A percentile compares a stretch with the other conserved stretches of the same genome.
Evolutionary conservation across 331 rosid species (phyloP).

Genomic region (Acacia concinna): DNA sequence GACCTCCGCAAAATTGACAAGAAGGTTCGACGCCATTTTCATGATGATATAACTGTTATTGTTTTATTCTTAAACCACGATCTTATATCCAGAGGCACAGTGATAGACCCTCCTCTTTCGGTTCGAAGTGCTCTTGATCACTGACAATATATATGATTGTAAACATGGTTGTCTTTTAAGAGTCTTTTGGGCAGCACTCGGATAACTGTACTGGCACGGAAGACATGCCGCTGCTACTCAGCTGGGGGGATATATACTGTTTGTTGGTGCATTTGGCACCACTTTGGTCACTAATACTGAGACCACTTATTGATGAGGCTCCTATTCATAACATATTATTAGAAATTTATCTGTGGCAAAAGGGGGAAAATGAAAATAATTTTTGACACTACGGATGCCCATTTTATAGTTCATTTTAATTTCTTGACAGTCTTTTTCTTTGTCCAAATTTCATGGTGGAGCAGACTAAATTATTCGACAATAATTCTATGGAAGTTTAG

Average conservation of each 20-base stretch:
- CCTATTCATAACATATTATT: constrained; percentile 36
- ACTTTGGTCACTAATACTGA: constrained; percentile 26
- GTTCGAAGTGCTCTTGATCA: constrained; percentile 61
- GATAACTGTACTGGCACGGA: background rate
- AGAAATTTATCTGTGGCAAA: constrained; percentile 33
- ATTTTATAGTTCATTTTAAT: background rate
- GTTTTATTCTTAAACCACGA: constrained; percentile 90
- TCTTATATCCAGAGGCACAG: constrained; percentile 63
- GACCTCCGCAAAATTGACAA: constrained; percentile 80
- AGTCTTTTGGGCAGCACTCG: constrained; percentile 20
- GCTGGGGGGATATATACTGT: constrained; percentile 2
- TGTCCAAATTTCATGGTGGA: constrained; percentile 13
- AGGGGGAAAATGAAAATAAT: constrained; percentile 9
- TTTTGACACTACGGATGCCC: constrained; percentile 19
- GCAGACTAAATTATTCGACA: background rate
- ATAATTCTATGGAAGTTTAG: background rate
- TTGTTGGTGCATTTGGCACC: constrained; percentile 12
- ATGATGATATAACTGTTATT: constrained; percentile 83
- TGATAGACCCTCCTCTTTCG: constrained; percentile 55
- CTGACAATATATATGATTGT: constrained; percentile 35
- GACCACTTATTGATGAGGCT: constrained; percentile 30
- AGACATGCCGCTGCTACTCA: constrained; percentile 1
- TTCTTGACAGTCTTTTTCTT: background rate
- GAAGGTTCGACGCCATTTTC: constrained; percentile 92
- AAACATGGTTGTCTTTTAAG: constrained; percentile 32